Conservation (phyloP, 2,329 filamentous ascomycete genomes). For the Dactylellina leptospora region DNA sequence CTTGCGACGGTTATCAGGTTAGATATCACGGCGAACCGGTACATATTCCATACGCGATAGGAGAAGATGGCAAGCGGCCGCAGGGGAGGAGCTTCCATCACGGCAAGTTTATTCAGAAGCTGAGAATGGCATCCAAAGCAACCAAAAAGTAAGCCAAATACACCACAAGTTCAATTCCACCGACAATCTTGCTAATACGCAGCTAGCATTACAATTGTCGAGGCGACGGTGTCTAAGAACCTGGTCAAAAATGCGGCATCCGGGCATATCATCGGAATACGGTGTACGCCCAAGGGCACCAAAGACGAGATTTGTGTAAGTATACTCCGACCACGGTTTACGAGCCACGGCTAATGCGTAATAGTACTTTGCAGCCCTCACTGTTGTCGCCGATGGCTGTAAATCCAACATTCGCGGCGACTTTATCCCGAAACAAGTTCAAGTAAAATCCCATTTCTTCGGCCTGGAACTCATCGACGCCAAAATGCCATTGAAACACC, state of each 20-base stretch:
- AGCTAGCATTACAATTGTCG: conserved; percentile 77
- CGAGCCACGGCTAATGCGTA: conserved; percentile 57
- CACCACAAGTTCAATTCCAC: not conserved
- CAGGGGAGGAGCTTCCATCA: conserved; percentile 90
- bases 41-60: conserved; percentile 76
- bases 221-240: conserved; percentile 79
- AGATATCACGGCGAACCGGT: conserved; percentile 79
- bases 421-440: conserved; percentile 72
- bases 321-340: not conserved
- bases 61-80: conserved; percentile 67
- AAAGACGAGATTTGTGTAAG: conserved; percentile 59
- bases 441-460: conserved; percentile 87
- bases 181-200: not conserved
- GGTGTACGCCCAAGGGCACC: conserved; percentile 53
- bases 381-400: conserved; percentile 91
- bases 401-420: conserved; percentile 88
- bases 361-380: conserved; percentile 84
- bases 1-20: conserved; percentile 85
- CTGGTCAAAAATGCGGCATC: conserved; percentile 75
- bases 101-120: conserved; percentile 85
- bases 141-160: conserved; percentile 68
- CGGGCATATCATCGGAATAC: conserved; percentile 80
- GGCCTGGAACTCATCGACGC: conserved; percentile 91
- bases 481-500: conserved; percentile 75
- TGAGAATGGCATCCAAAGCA: conserved; percentile 75